These are phyloP conservation scores for Rhododendron molle DNA, from an alignment of 148 eudicot species.

Conservation along the genomic window DNA sequence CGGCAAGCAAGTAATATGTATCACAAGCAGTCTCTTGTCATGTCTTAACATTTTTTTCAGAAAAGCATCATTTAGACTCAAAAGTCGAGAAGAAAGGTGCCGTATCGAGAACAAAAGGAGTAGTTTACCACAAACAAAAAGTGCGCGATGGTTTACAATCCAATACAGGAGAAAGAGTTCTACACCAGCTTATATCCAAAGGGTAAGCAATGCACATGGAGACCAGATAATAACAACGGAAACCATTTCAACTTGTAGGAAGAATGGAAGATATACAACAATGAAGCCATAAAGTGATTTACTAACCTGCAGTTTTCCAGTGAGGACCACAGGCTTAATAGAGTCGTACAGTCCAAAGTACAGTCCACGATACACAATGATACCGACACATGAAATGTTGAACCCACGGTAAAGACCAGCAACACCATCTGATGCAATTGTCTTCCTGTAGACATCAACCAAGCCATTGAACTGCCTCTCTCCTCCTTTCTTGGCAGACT, in stretches of 20 bases:
- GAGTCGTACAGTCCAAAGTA: constrained; percentile 76
- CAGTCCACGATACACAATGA: constrained; percentile 75
- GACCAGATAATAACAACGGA: not conserved
- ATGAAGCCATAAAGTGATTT: not conserved
- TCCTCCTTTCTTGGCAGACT: constrained; percentile 62
- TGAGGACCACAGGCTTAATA: constrained; percentile 60
- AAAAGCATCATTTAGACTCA: not conserved
- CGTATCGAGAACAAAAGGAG: not conserved
- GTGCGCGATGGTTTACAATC: not conserved
- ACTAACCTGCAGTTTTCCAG: constrained; percentile 60
- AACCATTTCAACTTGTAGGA: not conserved
- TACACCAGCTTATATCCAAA: not conserved
- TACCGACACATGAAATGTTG: constrained; percentile 64
- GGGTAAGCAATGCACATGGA: not conserved
- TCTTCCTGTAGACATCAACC: constrained; percentile 67
- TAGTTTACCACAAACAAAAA: not conserved
- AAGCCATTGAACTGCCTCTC: constrained; percentile 68
- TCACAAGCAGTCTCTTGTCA: not conserved
- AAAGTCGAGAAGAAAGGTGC: not conserved
- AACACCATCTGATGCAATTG: constrained; percentile 55
- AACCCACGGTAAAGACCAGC: constrained; percentile 81
- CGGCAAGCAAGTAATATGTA: not conserved
- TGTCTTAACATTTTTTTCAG: not conserved
- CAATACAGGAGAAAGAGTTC: not conserved
- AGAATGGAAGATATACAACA: not conserved